Percentiles rank a stretch among this genome's conserved stretches.
phyloP scores from a whole-genome alignment of 139 green algal genomes.

The Asterochloris sp. region DNA sequence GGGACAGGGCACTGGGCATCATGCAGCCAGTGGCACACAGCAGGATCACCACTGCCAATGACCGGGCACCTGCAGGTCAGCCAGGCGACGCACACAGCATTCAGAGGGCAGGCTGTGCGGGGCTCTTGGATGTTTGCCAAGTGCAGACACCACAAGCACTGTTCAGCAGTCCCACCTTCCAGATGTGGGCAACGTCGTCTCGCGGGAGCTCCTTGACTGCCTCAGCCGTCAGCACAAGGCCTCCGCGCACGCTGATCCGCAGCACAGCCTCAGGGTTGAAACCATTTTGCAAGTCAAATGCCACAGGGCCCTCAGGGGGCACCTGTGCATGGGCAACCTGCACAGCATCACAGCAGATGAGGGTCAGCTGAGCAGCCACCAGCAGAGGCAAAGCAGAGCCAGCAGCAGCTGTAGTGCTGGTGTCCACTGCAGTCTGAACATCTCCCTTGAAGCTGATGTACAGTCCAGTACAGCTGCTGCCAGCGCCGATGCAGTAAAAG shows the following conservation, averaged over 20 bases:
- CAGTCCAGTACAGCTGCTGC: too few species aligned
- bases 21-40: background rate
- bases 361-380: background rate
- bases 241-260: background rate
- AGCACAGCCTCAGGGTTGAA: slow-evolving; percentile 1
- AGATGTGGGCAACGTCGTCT: background rate
- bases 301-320: background rate
- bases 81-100: background rate
- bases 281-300: slow-evolving; percentile 14
- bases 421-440: too few species aligned
- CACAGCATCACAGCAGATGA: background rate
- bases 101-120: background rate
- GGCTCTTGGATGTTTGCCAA: too few species aligned
- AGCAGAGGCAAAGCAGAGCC: background rate
- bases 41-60: background rate
- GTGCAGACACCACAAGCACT: background rate
- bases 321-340: background rate
- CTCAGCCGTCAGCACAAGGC: background rate
- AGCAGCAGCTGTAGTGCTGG: too few species aligned
- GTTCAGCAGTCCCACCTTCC: background rate
- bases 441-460: too few species aligned
- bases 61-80: background rate
- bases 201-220: slow-evolving; percentile 1
- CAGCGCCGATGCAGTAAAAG: too few species aligned
- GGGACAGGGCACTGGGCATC: background rate